These are phyloP conservation scores for Fusarium brevicatenulatum DNA, from an alignment of 2,329 filamentous ascomycete species.

Conservation along the genomic window DNA sequence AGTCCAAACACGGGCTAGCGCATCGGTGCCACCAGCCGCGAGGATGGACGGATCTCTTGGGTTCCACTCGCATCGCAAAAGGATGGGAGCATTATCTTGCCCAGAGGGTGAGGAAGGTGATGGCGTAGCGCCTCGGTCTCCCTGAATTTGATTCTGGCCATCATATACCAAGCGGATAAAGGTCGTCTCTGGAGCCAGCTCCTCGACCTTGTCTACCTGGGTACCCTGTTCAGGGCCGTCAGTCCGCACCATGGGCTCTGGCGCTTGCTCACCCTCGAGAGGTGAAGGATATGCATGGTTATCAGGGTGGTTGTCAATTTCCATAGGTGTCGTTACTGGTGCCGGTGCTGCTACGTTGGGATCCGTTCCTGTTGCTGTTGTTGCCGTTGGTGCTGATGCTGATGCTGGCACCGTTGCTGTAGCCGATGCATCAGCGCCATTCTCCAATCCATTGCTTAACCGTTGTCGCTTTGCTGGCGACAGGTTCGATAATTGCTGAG, in stretches of 20 bases:
- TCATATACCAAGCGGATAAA: slow-evolving; percentile 67
- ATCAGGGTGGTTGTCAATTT: slow-evolving; percentile 63
- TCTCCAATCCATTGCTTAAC: slow-evolving; percentile 71
- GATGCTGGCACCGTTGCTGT: slow-evolving; percentile 28
- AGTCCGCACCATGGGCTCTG: slow-evolving; percentile 64
- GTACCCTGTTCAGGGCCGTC: slow-evolving; percentile 72
- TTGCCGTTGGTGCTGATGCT: slow-evolving; percentile 27
- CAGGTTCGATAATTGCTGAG: slow-evolving; percentile 61
- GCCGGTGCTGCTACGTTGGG: slow-evolving; percentile 28
- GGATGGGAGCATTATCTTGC: slow-evolving; percentile 65
- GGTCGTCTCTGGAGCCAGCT: slow-evolving; percentile 67
- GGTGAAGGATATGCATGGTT: slow-evolving; percentile 74
- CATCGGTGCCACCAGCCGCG: slow-evolving; percentile 75
- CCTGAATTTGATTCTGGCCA: slow-evolving; percentile 48
- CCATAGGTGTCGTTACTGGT: slow-evolving; percentile 65
- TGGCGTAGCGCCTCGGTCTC: slow-evolving; percentile 47
- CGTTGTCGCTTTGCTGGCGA: slow-evolving; percentile 68
- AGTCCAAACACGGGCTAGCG: slow-evolving; percentile 76
- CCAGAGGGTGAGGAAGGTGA: slow-evolving; percentile 52
- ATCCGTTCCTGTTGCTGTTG: slow-evolving; percentile 18
- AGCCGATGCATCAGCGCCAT: slow-evolving; percentile 57
- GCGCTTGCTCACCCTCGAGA: slow-evolving; percentile 65
- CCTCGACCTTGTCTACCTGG: slow-evolving; percentile 71
- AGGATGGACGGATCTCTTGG: slow-evolving; percentile 71
- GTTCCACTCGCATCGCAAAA: slow-evolving; percentile 77